Percentiles rank a stretch among this genome's conserved stretches.
These are phyloP conservation scores for Danielia oregonensis DNA, from an alignment of 805 yeast genomes.

Conservation along the genomic window DNA sequence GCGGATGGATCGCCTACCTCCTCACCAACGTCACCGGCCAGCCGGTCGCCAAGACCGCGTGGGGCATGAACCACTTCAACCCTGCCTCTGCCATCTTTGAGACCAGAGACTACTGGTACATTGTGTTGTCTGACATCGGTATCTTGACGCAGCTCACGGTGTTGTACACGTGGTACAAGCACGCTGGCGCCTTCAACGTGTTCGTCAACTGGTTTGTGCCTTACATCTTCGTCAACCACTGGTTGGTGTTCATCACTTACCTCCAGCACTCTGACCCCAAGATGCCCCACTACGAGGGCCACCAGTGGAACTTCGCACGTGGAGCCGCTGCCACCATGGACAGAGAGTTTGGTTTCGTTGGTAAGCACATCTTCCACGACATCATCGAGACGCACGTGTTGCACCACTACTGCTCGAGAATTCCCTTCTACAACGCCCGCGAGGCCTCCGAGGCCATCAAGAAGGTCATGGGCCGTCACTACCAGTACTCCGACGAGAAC, in stretches of 20 bases:
- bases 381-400: slow-evolving; percentile 88
- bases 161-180: slow-evolving; percentile 57
- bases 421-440: slow-evolving; percentile 86
- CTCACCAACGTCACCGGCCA: slow-evolving; percentile 76
- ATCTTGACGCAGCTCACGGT: slow-evolving; percentile 48
- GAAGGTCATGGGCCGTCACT: slow-evolving; percentile 82
- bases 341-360: slow-evolving; percentile 77
- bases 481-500: slow-evolving; percentile 61
- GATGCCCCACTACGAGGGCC: slow-evolving; percentile 74
- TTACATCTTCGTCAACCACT: slow-evolving; percentile 78
- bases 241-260: slow-evolving; percentile 84
- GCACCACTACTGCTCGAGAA: slow-evolving; percentile 80
- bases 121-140: slow-evolving; percentile 73
- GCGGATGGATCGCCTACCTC: slow-evolving; percentile 73
- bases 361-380: slow-evolving; percentile 77
- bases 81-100: slow-evolving; percentile 76
- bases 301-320: slow-evolving; percentile 80
- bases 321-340: slow-evolving; percentile 91
- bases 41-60: slow-evolving; percentile 43
- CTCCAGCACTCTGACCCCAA: slow-evolving; percentile 79
- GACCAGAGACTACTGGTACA: slow-evolving; percentile 65
- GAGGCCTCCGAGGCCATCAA: slow-evolving; percentile 74
- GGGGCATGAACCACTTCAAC: slow-evolving; percentile 61
- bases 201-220: slow-evolving; percentile 73
- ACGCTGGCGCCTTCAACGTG: slow-evolving; percentile 60